A percentile compares a stretch with the other conserved stretches of the same genome.
Conservation (phyloP, 306 rosid species). For the Inga oerstediana region DNA sequence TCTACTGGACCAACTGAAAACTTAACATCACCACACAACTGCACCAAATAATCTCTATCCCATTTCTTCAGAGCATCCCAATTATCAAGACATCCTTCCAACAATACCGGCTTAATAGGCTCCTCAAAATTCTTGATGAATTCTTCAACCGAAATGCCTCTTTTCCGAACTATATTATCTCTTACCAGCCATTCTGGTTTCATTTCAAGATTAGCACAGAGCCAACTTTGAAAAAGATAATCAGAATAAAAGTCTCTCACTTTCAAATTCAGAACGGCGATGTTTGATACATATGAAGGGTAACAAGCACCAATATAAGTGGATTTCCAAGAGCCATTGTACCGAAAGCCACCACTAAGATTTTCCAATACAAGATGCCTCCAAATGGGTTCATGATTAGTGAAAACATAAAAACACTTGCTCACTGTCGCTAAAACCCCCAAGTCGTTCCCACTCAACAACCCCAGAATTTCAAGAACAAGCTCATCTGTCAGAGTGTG, state of each 20-base stretch:
- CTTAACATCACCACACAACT: constrained; percentile 62
- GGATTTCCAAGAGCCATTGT: constrained; percentile 70
- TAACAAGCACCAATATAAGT: constrained; percentile 59
- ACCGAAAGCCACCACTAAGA: constrained; percentile 58
- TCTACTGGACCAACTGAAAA: constrained; percentile 86
- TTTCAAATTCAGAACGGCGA: constrained; percentile 43
- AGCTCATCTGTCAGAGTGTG: constrained; percentile 79
- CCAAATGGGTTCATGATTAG: constrained; percentile 89
- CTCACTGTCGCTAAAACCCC: constrained; percentile 79
- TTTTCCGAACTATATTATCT: constrained; percentile 70
- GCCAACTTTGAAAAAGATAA: constrained; percentile 96
- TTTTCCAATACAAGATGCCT: constrained; percentile 78
- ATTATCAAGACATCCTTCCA: constrained; percentile 87
- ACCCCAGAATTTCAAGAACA: constrained; percentile 77
- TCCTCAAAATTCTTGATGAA: constrained; percentile 73
- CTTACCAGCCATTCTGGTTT: constrained; percentile 87
- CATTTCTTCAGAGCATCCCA: constrained; percentile 83
- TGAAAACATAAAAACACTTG: constrained; percentile 68
- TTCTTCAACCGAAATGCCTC: constrained; percentile 81
- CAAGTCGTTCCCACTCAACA: constrained; percentile 53
- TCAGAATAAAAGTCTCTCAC: constrained; percentile 92
- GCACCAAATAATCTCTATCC: constrained; percentile 80
- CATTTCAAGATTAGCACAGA: constrained; percentile 96
- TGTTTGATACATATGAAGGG: constrained; percentile 46
- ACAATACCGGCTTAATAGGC: constrained; percentile 74